Base-by-base conservation (phyloP, 352 stramenopile genomes). In the Globisporangium perplexum region DNA sequence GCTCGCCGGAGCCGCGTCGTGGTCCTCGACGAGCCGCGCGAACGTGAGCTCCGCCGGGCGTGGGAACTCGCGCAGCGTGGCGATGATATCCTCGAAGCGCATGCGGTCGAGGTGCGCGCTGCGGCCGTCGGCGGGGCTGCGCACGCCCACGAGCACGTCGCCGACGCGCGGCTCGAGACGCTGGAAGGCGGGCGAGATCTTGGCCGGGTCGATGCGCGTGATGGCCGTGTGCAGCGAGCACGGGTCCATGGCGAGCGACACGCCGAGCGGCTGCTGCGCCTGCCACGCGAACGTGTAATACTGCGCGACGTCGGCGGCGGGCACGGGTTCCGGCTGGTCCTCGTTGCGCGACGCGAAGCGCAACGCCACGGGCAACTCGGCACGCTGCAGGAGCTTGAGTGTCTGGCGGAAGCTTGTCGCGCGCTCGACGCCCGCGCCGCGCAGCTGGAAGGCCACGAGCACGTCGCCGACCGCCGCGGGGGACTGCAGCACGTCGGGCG, bases 171-270 rank as follows among this genome's bases (percentile, higher is more conserved):
- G 79, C 22, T 74, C 68, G 17, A 83, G 63, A 10, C 58, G 60
- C 50, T 82, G 54, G 47, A 90, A 80, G 18, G 70, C 72, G 1
- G 72, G 59, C 2, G 82, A 72, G 48, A 92, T 84, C 46, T 82
- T 82, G 20, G 64, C 66, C 12, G 66, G 36, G 49, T 92, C 76
- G 49, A 92, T 73, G 1, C 55, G 62, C 41, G 77, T 89, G 62
- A 93, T 83, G 44, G 71, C 70, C 7, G 79, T 78, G 61, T 90
- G 74, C 15, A 93, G 54, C 22, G 79, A 72, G 47, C 76, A 88
- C 53, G 83, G 83, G 48, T 93, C 79, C 77, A 90, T 90, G 4
- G 77, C 77, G 18, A 93, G 63, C 18, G 83, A 90, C 36, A 93
- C 69, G 36, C 83, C 83, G 12, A 93, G 63, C 0, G 79, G 64